phyloP scores from a whole-genome alignment of 1,284 basidiomycete genomes.

The Somion occarium region DNA sequence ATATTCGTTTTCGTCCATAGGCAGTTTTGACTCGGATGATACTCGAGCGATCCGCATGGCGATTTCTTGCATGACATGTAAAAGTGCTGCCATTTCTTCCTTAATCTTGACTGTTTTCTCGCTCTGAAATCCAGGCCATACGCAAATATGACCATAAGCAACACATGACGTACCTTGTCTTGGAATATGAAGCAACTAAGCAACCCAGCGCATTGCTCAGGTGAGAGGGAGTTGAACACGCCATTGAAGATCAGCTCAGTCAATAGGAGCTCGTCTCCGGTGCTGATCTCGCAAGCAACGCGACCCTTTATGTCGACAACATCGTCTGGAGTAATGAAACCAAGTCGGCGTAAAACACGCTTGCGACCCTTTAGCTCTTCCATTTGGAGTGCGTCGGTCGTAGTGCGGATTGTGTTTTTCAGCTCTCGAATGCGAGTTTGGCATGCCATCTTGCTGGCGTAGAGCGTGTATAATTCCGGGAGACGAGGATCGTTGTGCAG shows the following conservation, averaged over 20 bases:
- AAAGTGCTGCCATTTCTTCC: slow-evolving; percentile 87
- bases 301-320: slow-evolving; percentile 98
- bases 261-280: slow-evolving; percentile 93
- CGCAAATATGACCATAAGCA: no score
- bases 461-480: slow-evolving; percentile 76
- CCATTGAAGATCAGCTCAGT: slow-evolving; percentile 99
- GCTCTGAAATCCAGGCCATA: no score
- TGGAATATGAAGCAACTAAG: slow-evolving; percentile 96
- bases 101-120: slow-evolving; percentile 76
- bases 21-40: slow-evolving; percentile 87
- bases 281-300: slow-evolving; percentile 97
- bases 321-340: slow-evolving; percentile 85
- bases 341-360: slow-evolving; percentile 87
- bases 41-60: slow-evolving; percentile 95
- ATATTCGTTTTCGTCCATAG: slow-evolving; percentile 92
- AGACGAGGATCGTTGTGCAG: slow-evolving; percentile 75
- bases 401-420: slow-evolving; percentile 83
- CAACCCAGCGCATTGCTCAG: slow-evolving; percentile 91
- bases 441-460: slow-evolving; percentile 74
- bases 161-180: no score
- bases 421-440: slow-evolving; percentile 70
- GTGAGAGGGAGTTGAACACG: slow-evolving; percentile 85
- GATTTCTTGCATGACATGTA: slow-evolving; percentile 93
- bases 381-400: no score
- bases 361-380: slow-evolving; percentile 97